phyloP scores from a whole-genome alignment of 768 basidiomycete genomes.

The Mycena olivaceomarginata region DNA sequence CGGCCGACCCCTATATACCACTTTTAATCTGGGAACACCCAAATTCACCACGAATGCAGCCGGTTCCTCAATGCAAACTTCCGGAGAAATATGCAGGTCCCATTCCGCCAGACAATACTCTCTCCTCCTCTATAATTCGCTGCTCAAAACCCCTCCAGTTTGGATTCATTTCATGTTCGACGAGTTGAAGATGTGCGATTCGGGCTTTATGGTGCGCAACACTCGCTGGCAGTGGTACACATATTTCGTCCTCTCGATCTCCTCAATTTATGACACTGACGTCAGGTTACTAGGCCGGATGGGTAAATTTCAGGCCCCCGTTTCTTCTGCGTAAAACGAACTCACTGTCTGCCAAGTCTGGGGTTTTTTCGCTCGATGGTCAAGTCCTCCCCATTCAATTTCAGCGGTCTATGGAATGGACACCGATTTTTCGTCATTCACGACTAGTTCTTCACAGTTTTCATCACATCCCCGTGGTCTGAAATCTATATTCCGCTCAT shows the following conservation, averaged over 20 bases:
- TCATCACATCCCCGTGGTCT: neutral
- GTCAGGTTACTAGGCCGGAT: constrained; percentile 2
- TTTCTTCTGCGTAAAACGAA: neutral
- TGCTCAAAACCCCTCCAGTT: neutral
- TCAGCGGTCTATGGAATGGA: constrained; percentile 2
- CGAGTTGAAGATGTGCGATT: constrained; percentile 3
- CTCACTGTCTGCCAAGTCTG: neutral
- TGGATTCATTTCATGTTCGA: constrained; percentile 3
- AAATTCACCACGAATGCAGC: constrained; percentile 4
- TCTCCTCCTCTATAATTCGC: neutral
- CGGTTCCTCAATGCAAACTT: neutral
- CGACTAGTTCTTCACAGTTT: neutral
- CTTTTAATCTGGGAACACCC: neutral
- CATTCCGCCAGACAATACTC: neutral
- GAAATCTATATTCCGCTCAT: neutral
- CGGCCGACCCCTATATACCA: too few relatives aligned
- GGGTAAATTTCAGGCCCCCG: neutral
- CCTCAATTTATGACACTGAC: neutral
- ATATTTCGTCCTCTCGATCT: too few relatives aligned
- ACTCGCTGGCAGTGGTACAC: neutral
- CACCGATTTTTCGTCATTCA: neutral
- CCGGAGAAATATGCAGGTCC: neutral
- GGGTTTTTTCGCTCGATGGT: too few relatives aligned
- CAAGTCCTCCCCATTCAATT: neutral
- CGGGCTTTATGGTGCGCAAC: neutral